phyloP scores from a whole-genome alignment of 2,329 filamentous ascomycete genomes.

The Cordyceps javanica region DNA sequence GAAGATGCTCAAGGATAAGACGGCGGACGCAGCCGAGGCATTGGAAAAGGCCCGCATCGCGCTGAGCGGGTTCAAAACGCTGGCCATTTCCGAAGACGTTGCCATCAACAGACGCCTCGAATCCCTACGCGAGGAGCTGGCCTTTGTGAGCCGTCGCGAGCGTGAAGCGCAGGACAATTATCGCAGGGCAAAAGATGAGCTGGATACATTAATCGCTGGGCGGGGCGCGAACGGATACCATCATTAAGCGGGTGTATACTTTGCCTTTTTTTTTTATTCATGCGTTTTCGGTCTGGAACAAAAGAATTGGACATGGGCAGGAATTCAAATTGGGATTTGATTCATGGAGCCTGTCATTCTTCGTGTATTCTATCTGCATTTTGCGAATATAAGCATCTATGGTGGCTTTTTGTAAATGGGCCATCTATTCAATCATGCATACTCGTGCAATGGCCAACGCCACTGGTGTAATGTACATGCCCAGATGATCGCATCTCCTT shows the following conservation, averaged over 20 bases:
- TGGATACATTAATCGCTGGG: constrained; percentile 49
- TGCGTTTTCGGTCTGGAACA: not conserved
- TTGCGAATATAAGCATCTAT: not conserved
- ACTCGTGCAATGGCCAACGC: not conserved
- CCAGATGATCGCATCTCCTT: too few species aligned
- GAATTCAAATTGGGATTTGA: not conserved
- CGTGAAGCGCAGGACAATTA: constrained; percentile 88
- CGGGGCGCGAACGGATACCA: constrained; percentile 7
- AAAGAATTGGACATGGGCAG: not conserved
- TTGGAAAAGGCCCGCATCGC: constrained; percentile 68
- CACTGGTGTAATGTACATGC: too few species aligned
- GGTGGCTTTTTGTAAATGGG: not conserved
- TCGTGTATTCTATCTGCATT: constrained; percentile 5
- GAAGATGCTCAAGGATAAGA: constrained; percentile 74
- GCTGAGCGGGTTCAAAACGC: constrained; percentile 65
- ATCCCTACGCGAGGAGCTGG: constrained; percentile 74
- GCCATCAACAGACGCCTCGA: constrained; percentile 68
- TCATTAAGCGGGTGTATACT: constrained; percentile 7
- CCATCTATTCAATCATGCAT: not conserved
- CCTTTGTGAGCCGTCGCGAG: constrained; percentile 72
- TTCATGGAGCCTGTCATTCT: not conserved
- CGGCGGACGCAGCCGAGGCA: constrained; percentile 65
- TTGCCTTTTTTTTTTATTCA: not conserved
- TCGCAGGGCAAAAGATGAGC: constrained; percentile 67
- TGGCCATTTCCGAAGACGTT: constrained; percentile 74